Evolutionary conservation across 2,329 filamentous ascomycete genomes (phyloP), one percentile per base, ranked within the genome.

Genomic region (Alternaria incomplexa): DNA sequence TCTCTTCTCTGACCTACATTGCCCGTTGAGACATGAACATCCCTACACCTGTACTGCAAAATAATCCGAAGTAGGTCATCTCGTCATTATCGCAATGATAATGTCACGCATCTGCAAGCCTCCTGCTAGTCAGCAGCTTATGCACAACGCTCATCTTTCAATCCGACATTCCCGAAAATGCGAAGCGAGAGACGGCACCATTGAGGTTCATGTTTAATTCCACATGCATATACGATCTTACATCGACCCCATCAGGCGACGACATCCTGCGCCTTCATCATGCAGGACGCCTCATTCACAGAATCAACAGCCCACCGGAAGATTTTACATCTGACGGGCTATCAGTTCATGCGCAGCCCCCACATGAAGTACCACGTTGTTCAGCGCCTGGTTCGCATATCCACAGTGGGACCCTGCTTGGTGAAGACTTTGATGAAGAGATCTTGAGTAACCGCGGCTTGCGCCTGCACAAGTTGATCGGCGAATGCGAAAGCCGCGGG

Each of bases 131-230:
- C 43, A 57, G 52, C 23, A 51, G 28, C 22, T 36, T 40, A 52
- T 43, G 26, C 44, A 47, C 58, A 44, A 58, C 48, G 30, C 47
- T 63, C 56, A 68, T 57, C 58, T 58, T 44, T 28, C 45, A 48
- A 44, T 13, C 25, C 22, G 30, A 48, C 11, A 48, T 32, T 45
- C 52, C 62, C 60, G 64, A n/a, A 50, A 25, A 52, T 44, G 45
- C 55, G 56, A 57, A 59, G 47, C 60, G 65, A 66, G 63, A 51
- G 55, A 69, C 66, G 13, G 60, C 56, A 63, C 9, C 25, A 28
- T 46, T 26, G 10, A 45, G 51, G 7, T 28, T 40, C 30, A 61
- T 54, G 43, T 23, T 55, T 44, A 8, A 62, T 59, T 22, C 36
- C 43, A 17, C 48, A 40, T 47, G 47, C 59, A 52, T 58, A 28